Base-by-base conservation (phyloP, 179 eudicot genomes). In the Carnegiea gigantea region DNA sequence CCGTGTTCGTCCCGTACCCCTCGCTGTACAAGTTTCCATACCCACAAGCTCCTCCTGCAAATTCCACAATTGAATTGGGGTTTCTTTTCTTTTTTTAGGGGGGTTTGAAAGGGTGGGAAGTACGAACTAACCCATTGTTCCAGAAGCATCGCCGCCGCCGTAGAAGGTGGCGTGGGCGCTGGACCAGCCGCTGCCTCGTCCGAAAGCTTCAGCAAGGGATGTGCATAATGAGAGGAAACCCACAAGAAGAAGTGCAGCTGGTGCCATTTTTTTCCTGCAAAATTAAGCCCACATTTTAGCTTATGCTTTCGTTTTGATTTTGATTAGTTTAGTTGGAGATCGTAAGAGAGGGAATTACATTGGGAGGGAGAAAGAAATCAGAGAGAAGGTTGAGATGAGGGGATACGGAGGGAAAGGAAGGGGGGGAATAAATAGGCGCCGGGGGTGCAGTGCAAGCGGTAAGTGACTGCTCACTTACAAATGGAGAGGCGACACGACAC, bases 121-220 rank as follows among this genome's bases (percentile, higher is more conserved):
- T 62, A 23, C 13, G 40, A 26, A 24, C 79, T 18, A 78, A 89
- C 90, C 90, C 90, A 89, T 88, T 53, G 90, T 89, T 10, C 92
- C 92, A 64, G 92, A 88, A 46, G 92, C 92, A 77, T 92, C 95
- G 46, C 95, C 89, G 0, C 95, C 95, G 8, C 95, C 95, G 72
- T 92, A 92, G 80, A 92, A 92, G 81, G 95, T 92, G 81, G 95
- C 95, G 80, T 89, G 93, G 71, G 97, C 97, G 48, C 80, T 85
- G 7, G 33, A 48, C 96, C 96, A 92, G 0, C 91, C 92, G 15
- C 88, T 28, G 72, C 72, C 38, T 30, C 72, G 72, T 2, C 72
- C 40, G 20, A 67, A 67, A 21, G 4, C 72, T 30, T 67, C 72
- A 3, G 72, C 72, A 12, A 67, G 72, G 36, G 38, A 14, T 5